Evolutionary conservation across 1,284 basidiomycete genomes (phyloP), one percentile per base, ranked within the genome.

Genomic region (Cutaneotrichosporon mucoides): DNA sequence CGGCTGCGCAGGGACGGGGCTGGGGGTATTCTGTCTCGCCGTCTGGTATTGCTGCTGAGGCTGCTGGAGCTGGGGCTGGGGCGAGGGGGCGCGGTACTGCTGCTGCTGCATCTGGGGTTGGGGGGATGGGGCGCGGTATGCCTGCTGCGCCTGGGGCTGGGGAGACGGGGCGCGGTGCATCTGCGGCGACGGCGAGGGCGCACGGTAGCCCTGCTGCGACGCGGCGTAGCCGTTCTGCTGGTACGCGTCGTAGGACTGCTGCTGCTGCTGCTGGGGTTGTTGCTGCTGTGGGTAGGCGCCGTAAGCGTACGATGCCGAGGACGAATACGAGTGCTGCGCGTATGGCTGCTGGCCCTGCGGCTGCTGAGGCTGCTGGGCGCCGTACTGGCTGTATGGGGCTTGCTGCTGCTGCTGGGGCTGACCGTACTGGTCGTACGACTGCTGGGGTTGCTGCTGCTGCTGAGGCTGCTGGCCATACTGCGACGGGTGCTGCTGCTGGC

Each of bases 241-340:
- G 11, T 65, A 58, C 15, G 55, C 15, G 44, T 62, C 56, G 7
- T 24, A 45, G 40, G 69, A 71, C 54, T 71, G 70, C 53, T 66
- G 65, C 53, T 72, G 68, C 45, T 72, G 69, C 41, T 73, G 70
- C 54, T 73, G 71, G 44, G 67, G 70, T 47, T 66, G 66, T 53
- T 71, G 69, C 40, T 72, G 68, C 35, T 72, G 67, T 41, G 78
- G 74, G 42, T 81, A 80, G 1, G 88, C 88, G 24, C 13, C 13
- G 36, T 44, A 24, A 7, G 43, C 13, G 38, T 36, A 36, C 15
- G 33, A 41, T 24, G 47, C 5, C 36, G 48, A 42, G n/a, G 47
- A 15, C 8, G 44, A 33, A 36, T 42, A 46, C 49, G 46, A 44
- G 16, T 57, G 36, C 46, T 50, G 57, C 52, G 45, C 34, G 7